Base-by-base conservation (phyloP, 2,329 filamentous ascomycete genomes). In the Botryosphaeria dothidea region DNA sequence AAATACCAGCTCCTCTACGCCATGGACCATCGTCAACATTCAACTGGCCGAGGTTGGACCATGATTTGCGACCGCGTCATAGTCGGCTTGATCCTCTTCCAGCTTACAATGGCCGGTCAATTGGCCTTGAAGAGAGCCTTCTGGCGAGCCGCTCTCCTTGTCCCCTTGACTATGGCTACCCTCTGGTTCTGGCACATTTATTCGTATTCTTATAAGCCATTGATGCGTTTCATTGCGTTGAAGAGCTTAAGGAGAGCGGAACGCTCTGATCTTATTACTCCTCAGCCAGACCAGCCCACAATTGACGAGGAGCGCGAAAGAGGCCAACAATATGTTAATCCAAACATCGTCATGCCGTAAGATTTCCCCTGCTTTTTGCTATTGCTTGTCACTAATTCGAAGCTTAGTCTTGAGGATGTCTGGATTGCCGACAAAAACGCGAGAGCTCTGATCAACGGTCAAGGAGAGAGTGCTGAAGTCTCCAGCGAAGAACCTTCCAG, bases 1-100 rank as follows among this genome's bases (percentile, higher is more conserved):
- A 97, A 97, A 77, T 99, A 99, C 79, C 96, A 99, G 81, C 83
- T 99, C 4, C 84, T 99, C 4, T 99, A 99, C 77, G 93, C 95
- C 34, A 99, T 99, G 95, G 93, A 98, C 72, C 94, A 98, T 75
- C 91, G 92, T 17, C 92, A 96, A 73, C 93, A 97, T 74, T 92
- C 93, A 17, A 98, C 94, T 0, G 96, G 96, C 21, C 89, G 90
- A 67, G 93, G 93, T 4, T 99, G 95, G 95, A 90, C 91, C 56
- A 96, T 99, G 85, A 97, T 99, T 68, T 97, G 93, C 79, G 92
- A 95, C 73, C 91, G 95, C 38, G 86, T 97, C 66, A 87, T 98
- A 64, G 82, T 97, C 25, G 95, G 95, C 1, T 80, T 97, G 9
- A 80, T 96, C 2, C 87, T 98, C 46, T 97, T 97, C 73, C 93